Evolutionary conservation across 441 rosid species (phyloP), one percentile per base, ranked within the genome.

Genomic region (Bruguiera hainesii): DNA sequence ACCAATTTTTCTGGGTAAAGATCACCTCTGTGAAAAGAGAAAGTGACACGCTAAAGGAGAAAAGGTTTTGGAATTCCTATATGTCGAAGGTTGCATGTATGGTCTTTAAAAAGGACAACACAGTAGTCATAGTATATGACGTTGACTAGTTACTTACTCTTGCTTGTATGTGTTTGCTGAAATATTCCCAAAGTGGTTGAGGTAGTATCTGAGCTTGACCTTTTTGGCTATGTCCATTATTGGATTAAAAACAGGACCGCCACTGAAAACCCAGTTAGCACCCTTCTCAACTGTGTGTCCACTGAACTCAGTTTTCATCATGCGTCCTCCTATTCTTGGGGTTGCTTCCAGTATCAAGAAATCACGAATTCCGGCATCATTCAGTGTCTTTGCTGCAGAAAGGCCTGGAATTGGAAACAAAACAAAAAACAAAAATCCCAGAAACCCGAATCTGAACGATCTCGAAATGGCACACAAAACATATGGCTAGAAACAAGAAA

Each of bases 291-390:
- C 63, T 0, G 71, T 55, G 68, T 55, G 15, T 20, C 76, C 71
- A n/a, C 53, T 30, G 15, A 73, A 35, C 13, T 61, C 19, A 7
- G 28, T 46, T 57, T 51, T 62, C 28, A 46, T 39, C 26, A 73
- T 62, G 33, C 76, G 62, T 10, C 76, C 71, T 33, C 76, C 76
- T 31, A 67, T 48, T 51, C 58, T 66, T 66, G 52, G 46, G 7
- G 29, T 56, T 28, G 76, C 76, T 67, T 73, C 76, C 26, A 73
- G 62, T 55, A 73, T 67, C 21, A 73, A 1, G 16, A 73, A 42
- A 16, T 73, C 64, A 3, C 39, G 15, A 23, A 61, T 61, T 13
- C 76, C 76, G n/a, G 57, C 58, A 20, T 66, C 76, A 20, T 61
- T 13, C 21, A 72, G 71, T 10, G 71, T 67, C 23, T 72, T 72